Conservation (phyloP, 192 early-diverging fungal species). For the Diversispora epigaea region DNA sequence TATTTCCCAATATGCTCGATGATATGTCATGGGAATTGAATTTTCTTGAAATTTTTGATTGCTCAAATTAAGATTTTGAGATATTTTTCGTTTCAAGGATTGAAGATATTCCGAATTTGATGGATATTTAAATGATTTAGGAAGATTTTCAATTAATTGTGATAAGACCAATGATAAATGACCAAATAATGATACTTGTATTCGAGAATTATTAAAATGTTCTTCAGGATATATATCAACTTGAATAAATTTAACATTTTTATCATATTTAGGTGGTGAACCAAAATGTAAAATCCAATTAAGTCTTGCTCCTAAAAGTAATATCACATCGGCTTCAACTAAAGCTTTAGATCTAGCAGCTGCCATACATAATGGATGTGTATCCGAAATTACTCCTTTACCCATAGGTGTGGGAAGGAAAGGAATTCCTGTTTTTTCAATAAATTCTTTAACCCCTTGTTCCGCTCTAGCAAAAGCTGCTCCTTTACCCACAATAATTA, state of each 20-base stretch:
- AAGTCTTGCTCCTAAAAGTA: conserved; percentile 65
- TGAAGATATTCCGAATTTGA: conserved; percentile 32
- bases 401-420: conserved; percentile 76
- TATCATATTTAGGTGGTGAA: conserved; percentile 49
- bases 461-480: conserved; percentile 69
- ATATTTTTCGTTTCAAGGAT: conserved; percentile 37
- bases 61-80: conserved; percentile 49
- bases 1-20: conserved; percentile 68
- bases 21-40: conserved; percentile 60
- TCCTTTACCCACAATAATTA: conserved; percentile 75
- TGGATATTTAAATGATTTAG: background rate
- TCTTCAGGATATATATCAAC: conserved; percentile 69
- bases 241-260: conserved; percentile 66
- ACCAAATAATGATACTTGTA: conserved; percentile 57
- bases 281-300: conserved; percentile 83
- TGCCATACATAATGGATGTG: conserved; percentile 58
- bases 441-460: conserved; percentile 51
- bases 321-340: conserved; percentile 63
- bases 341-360: conserved; percentile 67
- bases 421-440: conserved; percentile 58
- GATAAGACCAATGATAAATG: conserved; percentile 56
- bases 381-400: conserved; percentile 69
- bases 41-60: conserved; percentile 43
- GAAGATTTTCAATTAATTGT: conserved; percentile 45
- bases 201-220: conserved; percentile 53